These are phyloP conservation scores for Plasmodium knowlesi DNA, from an alignment of 169 alveolate genomes.

Conservation along the genomic window DNA sequence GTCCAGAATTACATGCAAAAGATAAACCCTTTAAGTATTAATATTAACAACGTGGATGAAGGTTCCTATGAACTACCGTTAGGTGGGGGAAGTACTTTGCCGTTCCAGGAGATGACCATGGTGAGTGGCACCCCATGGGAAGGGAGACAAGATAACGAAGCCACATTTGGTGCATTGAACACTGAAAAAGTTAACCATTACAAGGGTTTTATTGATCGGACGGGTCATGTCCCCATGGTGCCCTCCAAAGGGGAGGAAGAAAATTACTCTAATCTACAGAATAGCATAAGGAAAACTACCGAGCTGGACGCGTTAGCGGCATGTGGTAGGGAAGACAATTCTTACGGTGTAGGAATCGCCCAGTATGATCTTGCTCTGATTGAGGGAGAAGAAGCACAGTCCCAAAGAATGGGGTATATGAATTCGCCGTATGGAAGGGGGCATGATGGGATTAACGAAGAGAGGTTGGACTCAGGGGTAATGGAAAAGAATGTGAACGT, in stretches of 20 bases:
- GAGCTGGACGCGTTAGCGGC: not conserved
- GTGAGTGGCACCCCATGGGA: not conserved
- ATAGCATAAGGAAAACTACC: not conserved
- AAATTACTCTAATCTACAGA: not conserved
- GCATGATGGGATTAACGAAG: not conserved
- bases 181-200: not conserved
- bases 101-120: not conserved
- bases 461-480: not conserved
- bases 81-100: not conserved
- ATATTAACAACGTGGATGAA: not conserved
- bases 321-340: not conserved
- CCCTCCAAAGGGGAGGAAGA: not conserved
- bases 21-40: not conserved
- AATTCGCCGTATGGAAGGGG: not conserved
- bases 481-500: not conserved
- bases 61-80: not conserved
- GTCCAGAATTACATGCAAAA: not conserved
- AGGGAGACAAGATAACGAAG: not conserved
- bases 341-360: not conserved
- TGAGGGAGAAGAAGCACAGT: not conserved
- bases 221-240: not conserved
- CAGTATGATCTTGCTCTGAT: not conserved
- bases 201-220: not conserved
- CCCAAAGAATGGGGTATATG: not conserved
- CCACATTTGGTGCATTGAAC: not conserved